Evolutionary conservation across 148 eudicot species (phyloP).

Genomic region (Nepenthes gracilis): DNA sequence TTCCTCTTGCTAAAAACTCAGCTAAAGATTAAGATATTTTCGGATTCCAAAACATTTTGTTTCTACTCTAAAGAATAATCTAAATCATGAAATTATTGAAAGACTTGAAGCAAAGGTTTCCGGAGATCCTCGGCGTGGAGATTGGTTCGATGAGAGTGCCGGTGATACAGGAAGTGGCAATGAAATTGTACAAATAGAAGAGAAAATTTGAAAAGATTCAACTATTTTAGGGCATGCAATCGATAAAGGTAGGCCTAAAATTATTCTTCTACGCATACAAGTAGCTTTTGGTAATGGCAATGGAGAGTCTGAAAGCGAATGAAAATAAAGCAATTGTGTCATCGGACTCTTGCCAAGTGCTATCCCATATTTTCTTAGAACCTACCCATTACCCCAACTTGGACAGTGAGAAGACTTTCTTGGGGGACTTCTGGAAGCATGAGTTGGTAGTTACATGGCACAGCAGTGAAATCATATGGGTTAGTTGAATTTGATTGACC

Average conservation of each 20-base stretch:
- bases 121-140: conserved; percentile 45
- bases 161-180: conserved; percentile 62
- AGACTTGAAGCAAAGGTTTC: conserved; percentile 52
- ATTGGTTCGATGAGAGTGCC: conserved; percentile 84
- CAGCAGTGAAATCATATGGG: neutral
- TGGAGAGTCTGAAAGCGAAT: conserved; percentile 66
- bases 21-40: conserved; percentile 31
- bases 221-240: conserved; percentile 63
- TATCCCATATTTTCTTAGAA: conserved; percentile 48
- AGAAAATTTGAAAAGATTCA: conserved; percentile 41
- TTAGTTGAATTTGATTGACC: too few relatives aligned
- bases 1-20: conserved; percentile 44
- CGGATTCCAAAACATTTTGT: conserved; percentile 45
- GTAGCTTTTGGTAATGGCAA: conserved; percentile 44
- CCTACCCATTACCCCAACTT: conserved; percentile 85
- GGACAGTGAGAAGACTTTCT: conserved; percentile 79
- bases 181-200: conserved; percentile 43
- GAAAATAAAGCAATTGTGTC: conserved; percentile 16
- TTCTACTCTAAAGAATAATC: conserved; percentile 46
- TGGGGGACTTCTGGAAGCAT: conserved; percentile 59
- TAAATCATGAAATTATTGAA: conserved; percentile 42
- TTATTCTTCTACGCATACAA: conserved; percentile 51
- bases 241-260: conserved; percentile 55
- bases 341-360: conserved; percentile 28
- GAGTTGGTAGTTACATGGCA: neutral